Percentiles rank a stretch among this genome's conserved stretches.
phyloP scores from a whole-genome alignment of 495 filamentous ascomycete genomes.

The Delitschia confertaspora region DNA sequence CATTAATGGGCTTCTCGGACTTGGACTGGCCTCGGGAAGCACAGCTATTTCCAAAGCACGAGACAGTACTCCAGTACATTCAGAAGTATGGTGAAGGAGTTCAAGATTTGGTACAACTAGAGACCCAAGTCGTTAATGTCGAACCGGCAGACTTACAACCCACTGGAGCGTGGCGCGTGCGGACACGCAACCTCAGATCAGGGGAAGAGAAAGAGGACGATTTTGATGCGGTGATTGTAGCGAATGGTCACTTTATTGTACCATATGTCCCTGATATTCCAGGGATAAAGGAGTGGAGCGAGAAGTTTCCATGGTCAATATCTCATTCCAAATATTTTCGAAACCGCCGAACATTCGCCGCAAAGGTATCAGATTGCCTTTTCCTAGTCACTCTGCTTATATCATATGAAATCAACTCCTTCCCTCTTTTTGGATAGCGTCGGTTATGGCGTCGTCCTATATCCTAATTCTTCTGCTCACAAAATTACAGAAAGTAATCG shows the following conservation, averaged over 20 bases:
- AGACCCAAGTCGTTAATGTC: constrained; percentile 51
- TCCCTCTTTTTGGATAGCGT: not conserved
- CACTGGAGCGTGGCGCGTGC: constrained; percentile 45
- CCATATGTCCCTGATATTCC: constrained; percentile 60
- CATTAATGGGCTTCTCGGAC: constrained; percentile 74
- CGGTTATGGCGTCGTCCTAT: no score
- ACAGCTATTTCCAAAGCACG: constrained; percentile 65
- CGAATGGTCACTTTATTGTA: constrained; percentile 70
- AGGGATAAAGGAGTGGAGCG: constrained; percentile 50
- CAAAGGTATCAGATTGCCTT: constrained; percentile 33
- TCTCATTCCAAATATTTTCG: constrained; percentile 79
- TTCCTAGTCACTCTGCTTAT: not conserved
- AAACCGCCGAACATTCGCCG: constrained; percentile 46
- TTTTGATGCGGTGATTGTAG: constrained; percentile 74
- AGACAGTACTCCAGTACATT: constrained; percentile 63
- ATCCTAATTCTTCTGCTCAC: not conserved
- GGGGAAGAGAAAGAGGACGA: constrained; percentile 31
- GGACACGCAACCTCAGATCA: constrained; percentile 42
- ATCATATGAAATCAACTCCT: not conserved
- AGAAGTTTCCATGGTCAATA: constrained; percentile 52
- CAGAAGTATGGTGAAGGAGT: constrained; percentile 61
- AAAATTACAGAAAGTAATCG: constrained; percentile 47
- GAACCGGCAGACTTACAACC: constrained; percentile 17
- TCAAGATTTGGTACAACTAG: constrained; percentile 44
- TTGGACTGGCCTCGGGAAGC: constrained; percentile 50